These are phyloP conservation scores for Wickerhamiella slavikovae DNA, from an alignment of 805 yeast genomes.

Conservation along the genomic window DNA sequence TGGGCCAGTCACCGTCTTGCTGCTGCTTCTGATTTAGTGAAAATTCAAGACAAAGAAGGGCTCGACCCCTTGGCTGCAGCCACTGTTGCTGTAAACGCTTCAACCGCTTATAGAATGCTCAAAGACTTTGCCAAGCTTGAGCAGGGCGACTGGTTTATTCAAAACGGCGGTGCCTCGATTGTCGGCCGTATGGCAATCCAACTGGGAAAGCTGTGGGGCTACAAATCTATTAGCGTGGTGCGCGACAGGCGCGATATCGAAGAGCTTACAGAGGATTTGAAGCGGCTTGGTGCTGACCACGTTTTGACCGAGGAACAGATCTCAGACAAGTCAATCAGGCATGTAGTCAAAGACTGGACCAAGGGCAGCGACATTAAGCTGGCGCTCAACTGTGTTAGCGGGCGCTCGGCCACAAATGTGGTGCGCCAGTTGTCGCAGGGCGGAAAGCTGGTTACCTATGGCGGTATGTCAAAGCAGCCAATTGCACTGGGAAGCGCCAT, in stretches of 20 bases:
- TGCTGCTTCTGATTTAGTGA: conserved; percentile 29
- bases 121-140: conserved; percentile 39
- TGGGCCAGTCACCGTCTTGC: conserved; percentile 72
- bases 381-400: conserved; percentile 89
- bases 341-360: conserved; percentile 27
- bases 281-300: conserved; percentile 56
- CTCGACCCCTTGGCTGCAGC: conserved; percentile 35
- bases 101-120: conserved; percentile 79
- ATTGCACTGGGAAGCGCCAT: conserved; percentile 76
- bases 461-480: conserved; percentile 95
- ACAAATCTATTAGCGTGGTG: conserved; percentile 70
- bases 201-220: conserved; percentile 55
- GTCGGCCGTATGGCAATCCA: conserved; percentile 88
- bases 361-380: conserved; percentile 34
- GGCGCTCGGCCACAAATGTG: conserved; percentile 59
- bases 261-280: conserved; percentile 33
- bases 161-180: conserved; percentile 91
- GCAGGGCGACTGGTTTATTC: conserved; percentile 74
- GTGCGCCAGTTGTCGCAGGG: conserved; percentile 61
- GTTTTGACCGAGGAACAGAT: conserved; percentile 83
- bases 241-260: conserved; percentile 69
- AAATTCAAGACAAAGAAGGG: conserved; percentile 29
- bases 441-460: conserved; percentile 75
- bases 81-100: conserved; percentile 78
- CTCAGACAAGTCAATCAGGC: conserved; percentile 42